Evolutionary conservation across 2,329 filamentous ascomycete species (phyloP), one percentile per base, ranked within the genome.

Genomic region (Aspergillus pseudoviridinutans): DNA sequence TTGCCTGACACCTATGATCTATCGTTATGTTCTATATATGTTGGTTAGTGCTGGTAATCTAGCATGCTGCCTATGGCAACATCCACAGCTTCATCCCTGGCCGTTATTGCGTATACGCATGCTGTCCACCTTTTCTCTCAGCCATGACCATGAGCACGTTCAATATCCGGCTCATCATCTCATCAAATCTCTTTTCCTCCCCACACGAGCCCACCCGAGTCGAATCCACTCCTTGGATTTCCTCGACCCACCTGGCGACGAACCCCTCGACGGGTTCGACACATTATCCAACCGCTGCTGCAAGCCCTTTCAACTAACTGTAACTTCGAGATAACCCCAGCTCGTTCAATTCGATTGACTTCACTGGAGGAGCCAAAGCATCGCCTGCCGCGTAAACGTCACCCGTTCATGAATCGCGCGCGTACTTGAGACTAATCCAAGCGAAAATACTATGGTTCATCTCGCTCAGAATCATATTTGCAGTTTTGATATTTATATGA

Each of bases 321-420:
- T 66, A 17, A 74, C 55, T 62, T 61, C 8, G 61, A 53, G 1
- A 74, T 62, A 0, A 68, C 49, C 69, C 68, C 0, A 65, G 41
- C 9, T 47, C 25, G 7, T 52, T 62, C 29, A 77, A 55, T 53
- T 76, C 71, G 2, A 42, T 29, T 0, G 68, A 57, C 0, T 57
- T 50, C 3, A 78, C 61, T n/a, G 66, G 51, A 10, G 74, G 66
- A 1, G 68, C 71, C 5, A 71, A 71, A 79, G 62, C 68, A 78
- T 76, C 0, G 73, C 73, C 57, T 74, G 70, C 6, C 75, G 58
- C 1, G 72, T 58, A 52, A 78, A 73, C 1, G 71, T 54, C 3
- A 73, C 74, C 69, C 69, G 76, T 63, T 77, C 76, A 2, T 75
- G 64, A 27, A 74, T 61, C 1, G 78, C 61, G 54, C 1, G 78